A percentile compares a stretch with the other conserved stretches of the same genome.
phyloP scores from a whole-genome alignment of 1,284 basidiomycete genomes.

The Irpex sp. region DNA sequence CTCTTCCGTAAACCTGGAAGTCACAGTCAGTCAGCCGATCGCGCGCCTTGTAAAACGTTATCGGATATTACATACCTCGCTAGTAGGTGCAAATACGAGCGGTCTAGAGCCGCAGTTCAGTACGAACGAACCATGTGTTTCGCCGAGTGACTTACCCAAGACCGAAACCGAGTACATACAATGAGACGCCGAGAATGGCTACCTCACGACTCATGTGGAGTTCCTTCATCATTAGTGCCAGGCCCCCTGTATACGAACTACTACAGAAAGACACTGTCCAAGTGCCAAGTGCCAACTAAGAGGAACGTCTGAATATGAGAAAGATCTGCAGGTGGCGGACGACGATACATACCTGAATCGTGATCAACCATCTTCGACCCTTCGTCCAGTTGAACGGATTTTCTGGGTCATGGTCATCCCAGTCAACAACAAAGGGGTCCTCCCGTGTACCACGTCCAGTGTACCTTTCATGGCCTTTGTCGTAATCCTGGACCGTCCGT shows the following conservation, averaged over 20 bases:
- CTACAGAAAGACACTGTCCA: constrained; percentile 61
- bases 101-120: constrained; percentile 31
- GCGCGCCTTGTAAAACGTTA: not conserved
- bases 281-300: constrained; percentile 31
- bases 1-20: constrained; percentile 49
- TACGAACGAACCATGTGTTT: constrained; percentile 2
- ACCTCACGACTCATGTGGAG: constrained; percentile 47
- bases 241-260: constrained; percentile 53
- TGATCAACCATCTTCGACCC: constrained; percentile 46
- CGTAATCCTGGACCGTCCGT: not conserved
- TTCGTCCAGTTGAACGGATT: constrained; percentile 63
- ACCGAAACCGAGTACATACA: constrained; percentile 49
- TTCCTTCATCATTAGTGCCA: constrained; percentile 40
- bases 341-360: constrained; percentile 37
- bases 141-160: constrained; percentile 25
- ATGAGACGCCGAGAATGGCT: constrained; percentile 54
- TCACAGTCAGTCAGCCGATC: not conserved
- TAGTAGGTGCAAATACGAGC: constrained; percentile 57
- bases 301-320: constrained; percentile 12
- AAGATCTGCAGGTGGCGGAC: not conserved
- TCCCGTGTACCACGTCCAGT: constrained; percentile 40
- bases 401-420: constrained; percentile 49
- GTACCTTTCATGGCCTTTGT: constrained; percentile 13
- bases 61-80: constrained; percentile 37
- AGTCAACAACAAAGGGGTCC: constrained; percentile 53